phyloP scores from a whole-genome alignment of 192 early-diverging fungal species.

The Coemansia biformis region DNA sequence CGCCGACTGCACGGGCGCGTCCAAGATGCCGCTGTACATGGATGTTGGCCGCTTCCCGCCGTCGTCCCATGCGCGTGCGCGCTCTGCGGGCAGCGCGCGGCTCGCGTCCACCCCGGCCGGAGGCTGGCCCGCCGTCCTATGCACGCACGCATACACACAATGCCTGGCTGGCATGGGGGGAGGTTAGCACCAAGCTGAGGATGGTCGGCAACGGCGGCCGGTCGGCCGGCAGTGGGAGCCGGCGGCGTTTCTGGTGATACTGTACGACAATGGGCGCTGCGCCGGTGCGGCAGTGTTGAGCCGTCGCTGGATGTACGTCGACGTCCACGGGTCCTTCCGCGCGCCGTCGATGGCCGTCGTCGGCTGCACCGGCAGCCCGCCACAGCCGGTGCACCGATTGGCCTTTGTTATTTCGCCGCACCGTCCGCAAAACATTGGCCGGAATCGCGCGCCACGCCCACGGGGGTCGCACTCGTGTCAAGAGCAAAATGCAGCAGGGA shows the following conservation, averaged over 20 bases:
- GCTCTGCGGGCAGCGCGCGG: too few relatives aligned
- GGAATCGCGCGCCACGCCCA: too few relatives aligned
- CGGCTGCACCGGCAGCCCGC: constrained; percentile 27
- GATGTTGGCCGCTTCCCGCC: constrained; percentile 15
- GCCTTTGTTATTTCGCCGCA: constrained; percentile 35
- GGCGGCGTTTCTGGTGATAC: too few relatives aligned
- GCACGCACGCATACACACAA: too few relatives aligned
- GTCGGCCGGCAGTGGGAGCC: too few relatives aligned
- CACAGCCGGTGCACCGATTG: constrained; percentile 26
- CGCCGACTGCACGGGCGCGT: constrained; percentile 34
- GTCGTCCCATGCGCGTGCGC: too few relatives aligned
- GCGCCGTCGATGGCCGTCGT: constrained; percentile 19
- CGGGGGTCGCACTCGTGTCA: too few relatives aligned
- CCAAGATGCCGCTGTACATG: constrained; percentile 36
- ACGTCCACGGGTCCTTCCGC: constrained; percentile 45
- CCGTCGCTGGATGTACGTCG: constrained; percentile 38
- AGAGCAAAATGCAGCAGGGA: not conserved
- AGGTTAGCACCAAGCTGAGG: too few relatives aligned
- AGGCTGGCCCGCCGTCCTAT: too few relatives aligned
- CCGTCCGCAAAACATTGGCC: constrained; percentile 33
- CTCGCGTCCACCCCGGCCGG: too few relatives aligned
- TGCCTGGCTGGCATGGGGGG: too few relatives aligned
- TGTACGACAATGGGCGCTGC: constrained; percentile 16
- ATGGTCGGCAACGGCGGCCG: too few relatives aligned
- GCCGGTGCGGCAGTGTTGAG: constrained; percentile 14